Base-by-base conservation (phyloP, 257 asterid genomes). In the Penstemon eatonii region DNA sequence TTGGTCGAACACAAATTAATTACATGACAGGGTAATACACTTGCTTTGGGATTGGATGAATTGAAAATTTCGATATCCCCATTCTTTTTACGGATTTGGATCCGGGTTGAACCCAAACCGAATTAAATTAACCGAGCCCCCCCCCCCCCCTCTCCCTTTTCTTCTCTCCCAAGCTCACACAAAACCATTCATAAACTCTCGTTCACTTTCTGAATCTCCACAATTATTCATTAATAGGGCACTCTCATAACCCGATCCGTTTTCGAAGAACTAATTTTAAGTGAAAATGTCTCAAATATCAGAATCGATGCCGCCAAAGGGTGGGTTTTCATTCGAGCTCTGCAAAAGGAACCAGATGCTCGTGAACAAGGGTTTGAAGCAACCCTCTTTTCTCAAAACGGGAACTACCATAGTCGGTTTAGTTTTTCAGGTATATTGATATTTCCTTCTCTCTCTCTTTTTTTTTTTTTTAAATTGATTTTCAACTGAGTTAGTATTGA, bases 391-490 rank as follows among this genome's bases (percentile, higher is more conserved):
- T 68, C 95, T 92, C 63, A 92, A 92, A 83, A 92, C 98, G 60
- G 98, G 98, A 45, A 92, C 97, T 42, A 92, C 96, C 33, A 92
- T 92, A 18, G 98, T 92, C 8, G 98, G 98, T 36, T 71, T 92
- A 69, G 76, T 92, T 78, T 92, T 86, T 60, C 63, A 85, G 96
- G 98, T 89, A 59, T 5, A 45, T 68, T 62, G 4, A 33, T 0
- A 8, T 55, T 46, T 7, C 2, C 49, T 43, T 46, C 8, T 25
- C 60, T 25, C 2, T 25, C 2, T 25, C 39, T 36, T 3, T 1
- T 60, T 66, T 72, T 13, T 67, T 4, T 56, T 13, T 4, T 36
- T 18, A 36, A 56, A 25, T 56, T 56, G 5, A 33, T 56, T 56
- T 55, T 25, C 2, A 25, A 25, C 33, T 25, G 33, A 25, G 33